A percentile compares a stretch with the other conserved stretches of the same genome.
phyloP scores from a whole-genome alignment of 306 rosid species.

The Fragaria nilgerrensis region DNA sequence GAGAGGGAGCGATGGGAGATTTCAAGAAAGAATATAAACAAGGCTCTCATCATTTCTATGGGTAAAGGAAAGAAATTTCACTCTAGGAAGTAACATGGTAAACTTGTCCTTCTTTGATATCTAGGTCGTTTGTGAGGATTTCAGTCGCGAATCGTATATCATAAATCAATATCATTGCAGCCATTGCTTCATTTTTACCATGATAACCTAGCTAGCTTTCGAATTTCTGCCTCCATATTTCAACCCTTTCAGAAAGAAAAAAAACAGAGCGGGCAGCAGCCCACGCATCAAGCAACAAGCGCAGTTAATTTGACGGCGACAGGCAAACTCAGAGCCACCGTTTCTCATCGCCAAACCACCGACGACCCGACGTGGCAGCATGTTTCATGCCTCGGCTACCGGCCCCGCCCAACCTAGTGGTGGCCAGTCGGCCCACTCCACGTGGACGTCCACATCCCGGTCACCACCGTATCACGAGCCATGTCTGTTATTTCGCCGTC shows the following conservation, averaged over 20 bases:
- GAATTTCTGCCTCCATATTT: not conserved
- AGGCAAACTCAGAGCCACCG: slow-evolving; percentile 17
- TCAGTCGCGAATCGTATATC: not conserved
- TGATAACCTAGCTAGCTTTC: not conserved
- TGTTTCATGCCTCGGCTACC: slow-evolving; percentile 15
- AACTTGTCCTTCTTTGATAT: not conserved
- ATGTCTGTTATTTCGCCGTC: slow-evolving; percentile 31
- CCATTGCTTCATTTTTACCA: not conserved
- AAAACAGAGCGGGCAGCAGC: not conserved
- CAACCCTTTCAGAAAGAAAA: not conserved
- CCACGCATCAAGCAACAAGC: slow-evolving; percentile 22
- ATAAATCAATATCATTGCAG: no score
- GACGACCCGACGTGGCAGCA: slow-evolving; percentile 17
- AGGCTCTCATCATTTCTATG: not conserved
- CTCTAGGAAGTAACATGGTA: not conserved
- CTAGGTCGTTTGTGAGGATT: not conserved
- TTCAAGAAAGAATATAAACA: not conserved
- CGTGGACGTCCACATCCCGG: slow-evolving; percentile 49
- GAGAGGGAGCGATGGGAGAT: not conserved
- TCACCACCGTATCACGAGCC: slow-evolving; percentile 37
- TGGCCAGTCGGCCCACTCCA: slow-evolving; percentile 46
- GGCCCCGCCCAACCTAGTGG: slow-evolving; percentile 24
- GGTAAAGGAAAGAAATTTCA: not conserved
- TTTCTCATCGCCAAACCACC: slow-evolving; percentile 12
- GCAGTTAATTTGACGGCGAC: slow-evolving; percentile 38